Percentiles rank a stretch among this genome's conserved stretches.
These are phyloP conservation scores for Acanthamoeba lenticulata DNA, from an alignment of 208 protist genomes.

Conservation along the genomic window DNA sequence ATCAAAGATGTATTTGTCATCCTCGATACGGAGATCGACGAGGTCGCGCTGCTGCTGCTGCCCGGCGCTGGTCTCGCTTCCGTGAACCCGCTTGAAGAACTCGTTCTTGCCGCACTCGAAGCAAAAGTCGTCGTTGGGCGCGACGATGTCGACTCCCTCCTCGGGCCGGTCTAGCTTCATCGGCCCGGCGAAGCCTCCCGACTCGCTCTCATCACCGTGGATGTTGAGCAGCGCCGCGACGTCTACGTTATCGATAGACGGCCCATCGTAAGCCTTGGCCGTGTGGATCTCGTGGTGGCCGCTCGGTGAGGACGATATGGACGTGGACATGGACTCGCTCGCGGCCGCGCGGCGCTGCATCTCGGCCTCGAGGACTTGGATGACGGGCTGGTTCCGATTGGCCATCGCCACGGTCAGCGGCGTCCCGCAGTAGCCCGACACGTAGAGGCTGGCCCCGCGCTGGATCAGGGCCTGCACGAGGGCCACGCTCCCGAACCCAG, in stretches of 20 bases:
- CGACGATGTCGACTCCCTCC: not conserved
- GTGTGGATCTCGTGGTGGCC: not conserved
- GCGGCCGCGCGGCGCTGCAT: not conserved
- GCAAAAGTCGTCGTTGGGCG: not conserved
- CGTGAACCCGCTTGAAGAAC: not conserved
- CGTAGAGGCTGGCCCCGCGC: not conserved
- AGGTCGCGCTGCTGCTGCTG: not conserved
- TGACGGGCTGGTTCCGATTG: not conserved
- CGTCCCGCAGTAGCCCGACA: not conserved
- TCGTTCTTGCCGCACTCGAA: not conserved
- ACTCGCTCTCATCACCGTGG: not conserved
- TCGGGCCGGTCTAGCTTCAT: not conserved
- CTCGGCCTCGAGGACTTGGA: not conserved
- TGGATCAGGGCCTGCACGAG: not conserved
- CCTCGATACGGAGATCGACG: not conserved
- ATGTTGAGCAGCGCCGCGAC: not conserved
- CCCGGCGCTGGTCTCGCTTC: not conserved
- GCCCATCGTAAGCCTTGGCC: not conserved
- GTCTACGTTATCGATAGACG: not conserved
- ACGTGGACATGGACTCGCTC: too few relatives aligned
- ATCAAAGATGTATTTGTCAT: slow-evolving; percentile 15
- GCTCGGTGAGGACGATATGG: too few relatives aligned
- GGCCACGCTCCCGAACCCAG: not conserved
- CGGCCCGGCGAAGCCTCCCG: not conserved
- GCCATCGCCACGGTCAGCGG: slow-evolving; percentile 13